Base-by-base conservation (phyloP, 257 asterid species). In the Capsicum pubescens region DNA sequence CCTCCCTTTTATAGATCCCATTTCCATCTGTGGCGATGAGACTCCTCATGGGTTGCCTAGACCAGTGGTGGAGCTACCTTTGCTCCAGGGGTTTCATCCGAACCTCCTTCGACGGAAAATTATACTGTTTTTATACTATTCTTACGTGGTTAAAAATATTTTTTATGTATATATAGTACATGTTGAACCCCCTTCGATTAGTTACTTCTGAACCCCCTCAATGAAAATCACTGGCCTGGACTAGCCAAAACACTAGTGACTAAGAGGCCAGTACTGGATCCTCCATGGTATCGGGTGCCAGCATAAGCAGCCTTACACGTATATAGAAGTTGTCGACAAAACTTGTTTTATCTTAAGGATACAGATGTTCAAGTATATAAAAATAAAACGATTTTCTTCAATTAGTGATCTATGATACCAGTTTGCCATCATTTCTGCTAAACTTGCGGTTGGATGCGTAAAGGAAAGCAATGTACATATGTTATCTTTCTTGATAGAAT, bases 391-490 rank as follows among this genome's bases (percentile, higher is more conserved):
- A 50, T 74, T 50, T 44, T 50, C 60, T 7, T 74, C 21, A 50
- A 21, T 9, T 69, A 42, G 15, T 16, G 60, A 74, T 74, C 3
- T 13, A 21, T 74, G 39, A 50, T 74, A 26, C 61, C 42, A 4
- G 46, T 14, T 50, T 74, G 21, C 44, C 44, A 48, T 54, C 81
- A 50, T 74, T 50, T 74, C 42, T 32, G 60, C 50, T 74, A 21
- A 74, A 74, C 19, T 74, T 21, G 81, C 61, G 13, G 46, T 74
- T 50, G 60, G 42, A 74, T 74, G 81, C 46, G 3, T 21, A 54
- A 50, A 74, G 13, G 10, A 74, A 74, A 50, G 19, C 60, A 50
- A 50, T 50, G 81, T 54, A 14, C 7, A 35, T 74, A 74, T 74
- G 50, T 48, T n/a, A 11, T 74, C 80, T 74, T 50, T 50, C 60